Conservation (phyloP, 257 asterid genomes). For the Capsicum chinense region DNA sequence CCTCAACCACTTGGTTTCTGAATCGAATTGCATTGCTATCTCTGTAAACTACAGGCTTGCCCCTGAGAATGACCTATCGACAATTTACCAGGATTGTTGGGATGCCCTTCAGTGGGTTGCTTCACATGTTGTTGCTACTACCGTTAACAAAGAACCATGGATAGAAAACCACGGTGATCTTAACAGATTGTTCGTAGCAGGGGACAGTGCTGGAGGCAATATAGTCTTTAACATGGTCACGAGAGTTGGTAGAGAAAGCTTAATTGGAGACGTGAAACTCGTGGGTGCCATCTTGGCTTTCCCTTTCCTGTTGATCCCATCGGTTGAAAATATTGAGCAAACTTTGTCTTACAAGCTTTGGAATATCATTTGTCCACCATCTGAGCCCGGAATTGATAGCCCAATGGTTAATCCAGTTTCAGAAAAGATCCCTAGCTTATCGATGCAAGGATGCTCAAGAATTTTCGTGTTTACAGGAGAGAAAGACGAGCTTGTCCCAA, state of each 20-base stretch:
- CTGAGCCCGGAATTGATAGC: conserved; percentile 25
- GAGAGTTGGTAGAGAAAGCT: conserved; percentile 26
- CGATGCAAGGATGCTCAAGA: conserved; percentile 23
- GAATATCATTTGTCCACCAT: background rate
- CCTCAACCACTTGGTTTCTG: conserved; percentile 28
- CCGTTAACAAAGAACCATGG: conserved; percentile 23
- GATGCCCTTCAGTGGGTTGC: conserved; percentile 46
- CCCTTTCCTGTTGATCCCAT: conserved; percentile 35
- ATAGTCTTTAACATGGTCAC: conserved; percentile 36
- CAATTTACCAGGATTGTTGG: conserved; percentile 34
- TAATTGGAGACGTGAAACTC: conserved; percentile 17
- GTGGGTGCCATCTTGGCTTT: conserved; percentile 25
- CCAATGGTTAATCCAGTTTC: conserved; percentile 33
- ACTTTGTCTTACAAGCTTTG: background rate
- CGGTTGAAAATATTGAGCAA: background rate
- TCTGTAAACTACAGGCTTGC: conserved; percentile 41
- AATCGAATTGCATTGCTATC: conserved; percentile 29
- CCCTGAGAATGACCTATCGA: background rate
- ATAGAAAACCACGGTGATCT: conserved; percentile 25
- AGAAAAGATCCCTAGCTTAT: background rate
- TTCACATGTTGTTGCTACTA: conserved; percentile 19
- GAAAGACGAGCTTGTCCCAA: conserved; percentile 11
- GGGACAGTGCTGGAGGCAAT: conserved; percentile 47
- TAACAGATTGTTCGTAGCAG: conserved; percentile 25
- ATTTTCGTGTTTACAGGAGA: conserved; percentile 13